These are phyloP conservation scores for Omphalotus guepiniiformis DNA, from an alignment of 768 basidiomycete species.

Conservation along the genomic window DNA sequence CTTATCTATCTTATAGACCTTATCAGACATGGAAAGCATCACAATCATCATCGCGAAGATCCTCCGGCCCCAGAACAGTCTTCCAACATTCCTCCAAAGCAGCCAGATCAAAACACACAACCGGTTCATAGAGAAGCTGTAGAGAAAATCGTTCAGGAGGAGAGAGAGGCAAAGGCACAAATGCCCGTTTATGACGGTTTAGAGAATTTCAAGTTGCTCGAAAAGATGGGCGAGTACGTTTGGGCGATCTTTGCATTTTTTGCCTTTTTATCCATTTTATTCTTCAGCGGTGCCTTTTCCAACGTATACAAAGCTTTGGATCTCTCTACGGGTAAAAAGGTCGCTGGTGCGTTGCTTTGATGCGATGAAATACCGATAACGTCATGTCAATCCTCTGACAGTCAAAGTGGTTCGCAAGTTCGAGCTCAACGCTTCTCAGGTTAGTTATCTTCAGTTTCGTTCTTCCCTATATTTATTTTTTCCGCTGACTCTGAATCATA, in stretches of 20 bases:
- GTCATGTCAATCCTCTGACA: conserved; percentile 26
- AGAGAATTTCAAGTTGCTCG: conserved; percentile 69
- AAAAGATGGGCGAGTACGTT: conserved; percentile 94
- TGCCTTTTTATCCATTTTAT: conserved; percentile 16
- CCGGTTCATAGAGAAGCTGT: conserved; percentile 39
- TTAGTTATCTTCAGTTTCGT: conserved; percentile 42
- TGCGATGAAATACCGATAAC: too few relatives aligned
- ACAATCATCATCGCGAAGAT: conserved; percentile 27
- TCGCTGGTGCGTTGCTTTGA: conserved; percentile 70
- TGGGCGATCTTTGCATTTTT: conserved; percentile 11
- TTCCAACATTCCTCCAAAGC: conserved; percentile 11
- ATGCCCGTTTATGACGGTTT: conserved; percentile 87
- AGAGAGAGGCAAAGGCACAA: conserved; percentile 64
- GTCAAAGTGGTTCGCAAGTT: conserved; percentile 95
- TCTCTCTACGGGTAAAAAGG: conserved; percentile 60
- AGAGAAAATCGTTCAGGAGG: conserved; percentile 71
- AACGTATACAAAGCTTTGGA: conserved; percentile 83
- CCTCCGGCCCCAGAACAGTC: conserved; percentile 18
- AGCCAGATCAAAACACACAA: conserved; percentile 11
- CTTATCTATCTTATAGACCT: conserved; percentile 48
- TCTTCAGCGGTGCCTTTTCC: conserved; percentile 64
- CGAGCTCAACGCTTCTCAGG: conserved; percentile 88
- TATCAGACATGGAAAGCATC: conserved; percentile 77
- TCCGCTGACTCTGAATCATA: conserved; percentile 12
- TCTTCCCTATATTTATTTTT: conserved; percentile 17